Evolutionary conservation across 73 alveolate species (phyloP).

Genomic region (Paramecium pentaurelia): DNA sequence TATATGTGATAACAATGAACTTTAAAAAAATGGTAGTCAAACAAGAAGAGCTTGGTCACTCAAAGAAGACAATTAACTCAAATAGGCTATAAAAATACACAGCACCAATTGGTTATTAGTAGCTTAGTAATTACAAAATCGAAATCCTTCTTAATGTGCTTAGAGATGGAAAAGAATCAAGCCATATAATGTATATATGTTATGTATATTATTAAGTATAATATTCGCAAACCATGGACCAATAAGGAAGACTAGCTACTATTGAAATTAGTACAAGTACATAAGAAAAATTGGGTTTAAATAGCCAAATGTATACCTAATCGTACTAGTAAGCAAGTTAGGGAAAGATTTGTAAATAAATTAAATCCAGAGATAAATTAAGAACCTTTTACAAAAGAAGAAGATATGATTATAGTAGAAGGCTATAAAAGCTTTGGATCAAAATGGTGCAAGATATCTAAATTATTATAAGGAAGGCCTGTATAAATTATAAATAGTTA

Average conservation of each 20-base stretch:
- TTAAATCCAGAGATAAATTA: neutral
- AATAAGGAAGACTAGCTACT: constrained; percentile 34
- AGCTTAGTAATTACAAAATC: neutral
- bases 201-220: neutral
- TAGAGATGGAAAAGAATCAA: constrained; percentile 48
- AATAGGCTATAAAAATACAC: neutral
- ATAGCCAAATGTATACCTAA: neutral
- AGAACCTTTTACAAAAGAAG: constrained; percentile 3
- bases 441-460: neutral
- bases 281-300: neutral
- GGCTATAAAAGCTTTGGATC: neutral
- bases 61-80: neutral
- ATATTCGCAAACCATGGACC: constrained; percentile 45
- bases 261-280: neutral
- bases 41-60: neutral
- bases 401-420: neutral
- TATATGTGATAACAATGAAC: neutral
- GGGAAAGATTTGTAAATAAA: constrained; percentile 18
- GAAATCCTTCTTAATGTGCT: constrained; percentile 45
- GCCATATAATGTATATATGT: neutral
- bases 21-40: neutral
- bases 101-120: constrained; percentile 20
- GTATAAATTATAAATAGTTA: neutral
- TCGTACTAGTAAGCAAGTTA: neutral
- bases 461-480: neutral